Evolutionary conservation across 1,139 yeast genomes (phyloP).

Genomic region (Pneumocystis jirovecii): DNA sequence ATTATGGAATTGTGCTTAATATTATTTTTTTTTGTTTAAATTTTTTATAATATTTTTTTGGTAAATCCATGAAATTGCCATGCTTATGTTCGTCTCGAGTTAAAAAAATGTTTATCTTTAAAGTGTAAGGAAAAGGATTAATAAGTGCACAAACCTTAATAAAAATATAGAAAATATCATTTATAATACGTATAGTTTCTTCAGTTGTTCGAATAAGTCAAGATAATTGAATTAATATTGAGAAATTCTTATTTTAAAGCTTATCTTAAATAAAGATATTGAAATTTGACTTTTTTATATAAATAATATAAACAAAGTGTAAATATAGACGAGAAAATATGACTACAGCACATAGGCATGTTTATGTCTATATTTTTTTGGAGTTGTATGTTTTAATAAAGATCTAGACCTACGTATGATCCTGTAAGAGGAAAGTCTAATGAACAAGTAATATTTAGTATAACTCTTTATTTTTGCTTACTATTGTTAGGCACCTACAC

Average conservation of each 20-base stretch:
- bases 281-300: too few species aligned
- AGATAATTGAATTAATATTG: not conserved
- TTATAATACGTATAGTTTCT: too few species aligned
- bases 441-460: not conserved
- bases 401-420: constrained; percentile 52
- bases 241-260: not conserved
- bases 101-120: too few species aligned
- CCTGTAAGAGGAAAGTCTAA: constrained; percentile 60
- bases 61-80: not conserved
- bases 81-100: too few species aligned
- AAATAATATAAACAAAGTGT: not conserved
- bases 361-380: not conserved
- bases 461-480: not conserved
- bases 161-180: not conserved
- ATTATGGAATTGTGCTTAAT: not conserved
- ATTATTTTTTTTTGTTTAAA: not conserved
- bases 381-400: not conserved
- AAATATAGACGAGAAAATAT: constrained; percentile 25
- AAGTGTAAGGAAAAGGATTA: too few species aligned
- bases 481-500: constrained; percentile 22
- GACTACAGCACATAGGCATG: constrained; percentile 67
- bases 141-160: not conserved
- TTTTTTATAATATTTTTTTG: not conserved
- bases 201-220: not conserved
- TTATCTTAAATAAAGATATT: too few species aligned